phyloP scores from a whole-genome alignment of 805 yeast species.

The Wickerhamiella hasegawae region DNA sequence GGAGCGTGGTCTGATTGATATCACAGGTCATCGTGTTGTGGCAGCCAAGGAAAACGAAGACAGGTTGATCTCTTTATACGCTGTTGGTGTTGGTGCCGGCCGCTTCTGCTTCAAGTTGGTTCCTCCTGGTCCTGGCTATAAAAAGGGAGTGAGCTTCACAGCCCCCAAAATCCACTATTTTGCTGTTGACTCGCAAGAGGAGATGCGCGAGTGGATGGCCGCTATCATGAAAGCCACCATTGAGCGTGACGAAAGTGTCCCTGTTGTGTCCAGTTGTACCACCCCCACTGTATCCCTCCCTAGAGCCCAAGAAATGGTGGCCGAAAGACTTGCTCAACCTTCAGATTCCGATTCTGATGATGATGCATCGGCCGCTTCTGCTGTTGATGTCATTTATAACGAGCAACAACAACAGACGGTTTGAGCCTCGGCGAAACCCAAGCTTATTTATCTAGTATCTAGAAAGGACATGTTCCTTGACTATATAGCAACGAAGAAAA shows the following conservation, averaged over 20 bases:
- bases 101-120: slow-evolving; percentile 78
- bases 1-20: slow-evolving; percentile 89
- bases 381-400: neutral
- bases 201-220: slow-evolving; percentile 90
- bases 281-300: slow-evolving; percentile 88
- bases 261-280: slow-evolving; percentile 80
- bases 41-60: slow-evolving; percentile 70
- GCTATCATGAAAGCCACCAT: slow-evolving; percentile 92
- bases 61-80: slow-evolving; percentile 69
- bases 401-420: neutral
- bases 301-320: slow-evolving; percentile 72
- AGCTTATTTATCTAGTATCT: no score
- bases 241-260: slow-evolving; percentile 83
- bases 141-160: slow-evolving; percentile 88
- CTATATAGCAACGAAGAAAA: no score
- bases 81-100: slow-evolving; percentile 91
- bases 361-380: neutral
- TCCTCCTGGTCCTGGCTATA: slow-evolving; percentile 96
- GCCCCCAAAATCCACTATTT: slow-evolving; percentile 92
- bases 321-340: slow-evolving; percentile 55
- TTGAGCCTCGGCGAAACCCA: no score
- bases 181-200: slow-evolving; percentile 84
- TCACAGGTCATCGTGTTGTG: slow-evolving; percentile 82
- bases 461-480: no score
- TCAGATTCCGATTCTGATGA: slow-evolving; percentile 14